Evolutionary conservation across 768 basidiomycete genomes (phyloP), one percentile per base, ranked within the genome.

Genomic region (Coprinopsis marcescibilis): DNA sequence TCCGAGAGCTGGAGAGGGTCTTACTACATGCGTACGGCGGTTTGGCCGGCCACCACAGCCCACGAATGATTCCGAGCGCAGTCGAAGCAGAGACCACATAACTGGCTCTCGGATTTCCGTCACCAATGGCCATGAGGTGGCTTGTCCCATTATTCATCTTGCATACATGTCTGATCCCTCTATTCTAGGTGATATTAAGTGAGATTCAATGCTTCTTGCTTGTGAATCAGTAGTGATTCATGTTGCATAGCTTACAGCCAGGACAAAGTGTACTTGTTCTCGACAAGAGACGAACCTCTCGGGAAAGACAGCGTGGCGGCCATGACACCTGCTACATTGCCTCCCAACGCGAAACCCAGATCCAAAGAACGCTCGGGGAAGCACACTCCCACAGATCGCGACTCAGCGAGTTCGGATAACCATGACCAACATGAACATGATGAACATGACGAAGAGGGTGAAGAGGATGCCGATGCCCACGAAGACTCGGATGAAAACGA

Each of bases 21-120:
- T 82, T 38, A 86, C 86, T 2, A 84, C 83, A 10, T 93, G 91
- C 59, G 87, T 93, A 15, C 76, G 90, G 46, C 78, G 81, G 24
- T 89, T 93, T 60, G 89, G 86, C 10, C 69, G 84, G 45, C 55
- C 60, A 3, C 53, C 51, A 21, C 54, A 23, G 21, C 27, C 26
- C 17, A 12, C 25, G 46, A 43, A 26, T 37, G 42, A 4, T 19
- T 34, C 53, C 72, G 45, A 57, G 50, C 8, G 63, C 51, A 47
- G 66, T 69, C 21, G 37, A 50, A 33, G 55, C 26, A 36, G 59
- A 15, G 80, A 81, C n/a, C 83, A 89, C 58, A 78, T 89, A 38
- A 89, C 85, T 25, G 87, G 87, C 15, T 76, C 77, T n/a, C 71
- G 81, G 33, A 83, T 89, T 72, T 81, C 85, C 13, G 55, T 68